Conservation (phyloP, 768 basidiomycete genomes). For the Phlegmacium glaucopus region DNA sequence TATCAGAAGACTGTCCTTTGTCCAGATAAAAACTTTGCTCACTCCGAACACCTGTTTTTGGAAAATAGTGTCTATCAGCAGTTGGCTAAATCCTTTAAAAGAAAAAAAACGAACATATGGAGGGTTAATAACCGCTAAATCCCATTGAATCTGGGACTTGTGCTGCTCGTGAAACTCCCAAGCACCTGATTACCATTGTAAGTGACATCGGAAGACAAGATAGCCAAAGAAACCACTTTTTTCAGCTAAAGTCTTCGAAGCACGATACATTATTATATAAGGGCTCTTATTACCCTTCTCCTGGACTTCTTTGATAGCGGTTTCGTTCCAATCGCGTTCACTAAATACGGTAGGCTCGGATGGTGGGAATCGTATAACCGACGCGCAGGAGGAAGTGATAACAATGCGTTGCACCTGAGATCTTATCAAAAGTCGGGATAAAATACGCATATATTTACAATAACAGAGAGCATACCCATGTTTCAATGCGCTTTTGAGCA, state of each 20-base stretch:
- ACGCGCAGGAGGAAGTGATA: constrained; percentile 59
- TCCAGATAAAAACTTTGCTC: neutral
- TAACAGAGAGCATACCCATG: constrained; percentile 37
- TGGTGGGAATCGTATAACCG: constrained; percentile 30
- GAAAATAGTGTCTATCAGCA: neutral
- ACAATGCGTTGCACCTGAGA: constrained; percentile 62
- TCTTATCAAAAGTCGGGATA: constrained; percentile 16
- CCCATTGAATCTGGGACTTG: constrained; percentile 43
- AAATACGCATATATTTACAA: neutral
- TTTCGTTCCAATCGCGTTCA: constrained; percentile 64
- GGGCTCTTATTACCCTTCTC: constrained; percentile 43
- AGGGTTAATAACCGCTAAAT: constrained; percentile 50
- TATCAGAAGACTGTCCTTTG: neutral
- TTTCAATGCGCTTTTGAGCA: constrained; percentile 58
- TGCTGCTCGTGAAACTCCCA: constrained; percentile 41
- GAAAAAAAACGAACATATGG: constrained; percentile 38
- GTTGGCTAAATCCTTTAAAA: neutral
- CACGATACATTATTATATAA: constrained; percentile 45
- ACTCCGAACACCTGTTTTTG: constrained; percentile 28
- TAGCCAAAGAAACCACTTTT: constrained; percentile 36
- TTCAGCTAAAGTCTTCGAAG: constrained; percentile 67
- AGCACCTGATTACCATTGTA: constrained; percentile 26
- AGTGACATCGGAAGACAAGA: neutral
- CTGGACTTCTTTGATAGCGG: constrained; percentile 39
- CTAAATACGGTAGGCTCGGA: constrained; percentile 30